These are phyloP conservation scores for Macrolepiota fuliginosa DNA, from an alignment of 768 basidiomycete genomes.

Conservation along the genomic window DNA sequence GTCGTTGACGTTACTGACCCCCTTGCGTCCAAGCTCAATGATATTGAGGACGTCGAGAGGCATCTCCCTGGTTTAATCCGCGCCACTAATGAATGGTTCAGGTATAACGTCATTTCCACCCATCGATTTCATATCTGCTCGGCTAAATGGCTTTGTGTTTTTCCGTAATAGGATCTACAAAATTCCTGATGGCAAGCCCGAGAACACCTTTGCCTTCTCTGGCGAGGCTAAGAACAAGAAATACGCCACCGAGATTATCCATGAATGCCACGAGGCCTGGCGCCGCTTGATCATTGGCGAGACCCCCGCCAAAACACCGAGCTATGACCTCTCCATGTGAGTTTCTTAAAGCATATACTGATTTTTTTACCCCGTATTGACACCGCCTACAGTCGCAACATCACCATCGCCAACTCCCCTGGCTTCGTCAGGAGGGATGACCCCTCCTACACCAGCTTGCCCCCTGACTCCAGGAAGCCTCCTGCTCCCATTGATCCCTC, in stretches of 20 bases:
- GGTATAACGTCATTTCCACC: slow-evolving; percentile 36
- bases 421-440: slow-evolving; percentile 66
- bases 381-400: slow-evolving; percentile 61
- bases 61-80: slow-evolving; percentile 96
- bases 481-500: slow-evolving; percentile 90
- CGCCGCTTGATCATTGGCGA: slow-evolving; percentile 87
- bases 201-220: slow-evolving; percentile 98
- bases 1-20: slow-evolving; percentile 97
- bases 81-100: slow-evolving; percentile 99
- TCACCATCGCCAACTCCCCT: slow-evolving; percentile 72
- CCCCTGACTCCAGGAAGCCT: slow-evolving; percentile 77
- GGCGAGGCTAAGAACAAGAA: slow-evolving; percentile 99
- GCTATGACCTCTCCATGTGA: slow-evolving; percentile 84
- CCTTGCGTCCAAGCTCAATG: slow-evolving; percentile 93
- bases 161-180: slow-evolving; percentile 75
- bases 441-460: slow-evolving; percentile 60
- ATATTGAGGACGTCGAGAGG: slow-evolving; percentile 98
- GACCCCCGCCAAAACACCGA: slow-evolving; percentile 63
- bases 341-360: slow-evolving; percentile 25
- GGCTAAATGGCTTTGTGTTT: slow-evolving; percentile 8
- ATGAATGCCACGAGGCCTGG: slow-evolving; percentile 99
- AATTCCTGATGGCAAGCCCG: slow-evolving; percentile 93
- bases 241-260: slow-evolving; percentile 98
- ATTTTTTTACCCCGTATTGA: slow-evolving; percentile 8
- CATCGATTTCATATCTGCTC: not conserved